Conservation (phyloP, 148 eudicot species). For the Amaranthus hypochondriacus region DNA sequence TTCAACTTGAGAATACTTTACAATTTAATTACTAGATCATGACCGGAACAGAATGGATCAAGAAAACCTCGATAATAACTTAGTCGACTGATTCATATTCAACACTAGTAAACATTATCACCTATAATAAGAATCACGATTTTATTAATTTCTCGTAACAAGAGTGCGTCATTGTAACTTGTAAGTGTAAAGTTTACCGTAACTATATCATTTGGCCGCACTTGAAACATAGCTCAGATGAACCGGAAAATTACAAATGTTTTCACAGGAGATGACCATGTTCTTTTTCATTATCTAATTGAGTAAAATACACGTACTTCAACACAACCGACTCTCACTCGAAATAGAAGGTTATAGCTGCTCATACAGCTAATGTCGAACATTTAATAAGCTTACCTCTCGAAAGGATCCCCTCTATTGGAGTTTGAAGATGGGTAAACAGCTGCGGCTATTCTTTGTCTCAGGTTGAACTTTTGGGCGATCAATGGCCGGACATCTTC, state of each 20-base stretch:
- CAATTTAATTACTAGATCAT: too few relatives aligned
- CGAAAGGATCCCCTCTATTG: slow-evolving; percentile 36
- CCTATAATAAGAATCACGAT: background rate
- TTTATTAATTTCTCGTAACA: slow-evolving; percentile 4
- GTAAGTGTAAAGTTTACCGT: background rate
- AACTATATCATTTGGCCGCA: slow-evolving; percentile 12
- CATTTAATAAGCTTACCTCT: slow-evolving; percentile 25
- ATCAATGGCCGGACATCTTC: slow-evolving; percentile 91
- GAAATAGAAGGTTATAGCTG: background rate
- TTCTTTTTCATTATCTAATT: background rate
- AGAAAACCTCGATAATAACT: too few relatives aligned
- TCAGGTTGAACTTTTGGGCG: slow-evolving; percentile 68
- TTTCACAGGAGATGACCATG: slow-evolving; percentile 14
- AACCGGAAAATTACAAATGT: slow-evolving; percentile 23
- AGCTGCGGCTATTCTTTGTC: slow-evolving; percentile 69
- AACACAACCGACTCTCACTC: slow-evolving; percentile 11
- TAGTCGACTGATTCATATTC: too few relatives aligned
- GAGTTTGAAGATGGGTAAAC: slow-evolving; percentile 53
- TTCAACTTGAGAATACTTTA: too few relatives aligned
- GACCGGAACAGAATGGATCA: too few relatives aligned
- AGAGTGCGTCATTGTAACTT: too few relatives aligned
- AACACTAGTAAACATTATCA: too few relatives aligned
- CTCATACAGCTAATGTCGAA: slow-evolving; percentile 4
- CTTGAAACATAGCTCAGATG: slow-evolving; percentile 13
- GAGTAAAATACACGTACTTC: slow-evolving; percentile 17